A percentile compares a stretch with the other conserved stretches of the same genome.
Evolutionary conservation across 345 rosid species (phyloP).

Genomic region (Camelina hispida): DNA sequence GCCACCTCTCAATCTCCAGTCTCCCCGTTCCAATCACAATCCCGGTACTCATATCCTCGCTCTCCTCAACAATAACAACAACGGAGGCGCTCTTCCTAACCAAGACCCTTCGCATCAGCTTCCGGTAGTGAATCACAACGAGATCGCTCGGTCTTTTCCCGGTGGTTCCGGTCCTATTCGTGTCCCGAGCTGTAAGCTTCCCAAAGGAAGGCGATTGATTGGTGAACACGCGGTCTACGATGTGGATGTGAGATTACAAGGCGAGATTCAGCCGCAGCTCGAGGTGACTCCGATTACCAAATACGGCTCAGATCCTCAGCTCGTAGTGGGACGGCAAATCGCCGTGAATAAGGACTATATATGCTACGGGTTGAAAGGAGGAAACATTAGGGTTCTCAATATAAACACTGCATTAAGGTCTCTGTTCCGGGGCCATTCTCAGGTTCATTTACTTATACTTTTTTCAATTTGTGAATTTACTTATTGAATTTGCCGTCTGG

Average conservation of each 20-base stretch:
- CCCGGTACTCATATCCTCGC: constrained; percentile 78
- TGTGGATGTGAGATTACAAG: constrained; percentile 63
- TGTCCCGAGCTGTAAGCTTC: constrained; percentile 58
- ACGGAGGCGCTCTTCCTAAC: constrained; percentile 29
- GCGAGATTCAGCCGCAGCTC: constrained; percentile 81
- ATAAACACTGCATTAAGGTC: constrained; percentile 81
- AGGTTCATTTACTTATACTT: constrained; percentile 51
- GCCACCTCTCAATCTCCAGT: constrained; percentile 46
- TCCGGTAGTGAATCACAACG: constrained; percentile 39
- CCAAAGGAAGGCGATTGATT: constrained; percentile 64
- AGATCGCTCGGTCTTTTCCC: constrained; percentile 42
- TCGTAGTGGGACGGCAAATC: constrained; percentile 78
- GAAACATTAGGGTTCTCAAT: constrained; percentile 83
- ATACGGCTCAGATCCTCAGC: constrained; percentile 86
- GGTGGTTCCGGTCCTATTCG: constrained; percentile 50
- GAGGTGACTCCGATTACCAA: constrained; percentile 94
- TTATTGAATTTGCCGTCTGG: not conserved
- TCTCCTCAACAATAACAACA: constrained; percentile 52
- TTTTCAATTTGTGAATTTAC: constrained; percentile 12
- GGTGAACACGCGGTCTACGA: constrained; percentile 67
- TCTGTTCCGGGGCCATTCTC: constrained; percentile 78
- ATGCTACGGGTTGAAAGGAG: constrained; percentile 86
- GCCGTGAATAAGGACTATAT: constrained; percentile 80
- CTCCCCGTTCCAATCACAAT: constrained; percentile 49
- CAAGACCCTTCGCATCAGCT: constrained; percentile 43